These are phyloP conservation scores for Orbilia blumenaviensis DNA, from an alignment of 2,329 filamentous ascomycete species.

Conservation along the genomic window DNA sequence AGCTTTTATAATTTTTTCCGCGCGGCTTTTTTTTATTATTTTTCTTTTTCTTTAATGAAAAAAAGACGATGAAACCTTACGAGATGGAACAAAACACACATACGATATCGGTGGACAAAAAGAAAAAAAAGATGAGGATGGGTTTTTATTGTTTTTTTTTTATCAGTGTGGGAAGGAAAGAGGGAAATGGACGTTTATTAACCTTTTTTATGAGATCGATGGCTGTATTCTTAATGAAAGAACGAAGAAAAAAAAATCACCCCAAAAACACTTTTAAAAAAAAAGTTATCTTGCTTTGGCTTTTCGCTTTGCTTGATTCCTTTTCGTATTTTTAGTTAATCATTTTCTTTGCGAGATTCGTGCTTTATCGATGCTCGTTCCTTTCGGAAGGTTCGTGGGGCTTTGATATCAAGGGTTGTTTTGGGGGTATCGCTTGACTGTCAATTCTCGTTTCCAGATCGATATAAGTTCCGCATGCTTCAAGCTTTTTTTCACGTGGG, in stretches of 20 bases:
- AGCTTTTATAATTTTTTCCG: neutral
- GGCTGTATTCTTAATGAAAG: slow-evolving; percentile 39
- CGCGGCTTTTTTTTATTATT: neutral
- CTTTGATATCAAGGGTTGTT: neutral
- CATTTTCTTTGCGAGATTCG: neutral
- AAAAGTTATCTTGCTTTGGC: neutral
- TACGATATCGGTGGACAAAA: neutral
- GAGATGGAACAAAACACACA: slow-evolving; percentile 3
- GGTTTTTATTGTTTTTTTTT: neutral
- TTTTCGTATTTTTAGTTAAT: neutral
- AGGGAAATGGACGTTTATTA: slow-evolving; percentile 30
- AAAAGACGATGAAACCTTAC: slow-evolving; percentile 21
- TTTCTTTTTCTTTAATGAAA: slow-evolving; percentile 20
- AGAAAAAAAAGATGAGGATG: slow-evolving; percentile 1
- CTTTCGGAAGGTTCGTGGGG: neutral
- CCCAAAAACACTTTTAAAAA: slow-evolving; percentile 30
- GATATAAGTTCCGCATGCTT: no score
- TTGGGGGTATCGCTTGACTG: neutral
- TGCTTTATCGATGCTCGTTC: neutral
- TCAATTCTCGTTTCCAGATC: neutral
- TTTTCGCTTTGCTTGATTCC: neutral
- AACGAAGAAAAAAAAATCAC: slow-evolving; percentile 10
- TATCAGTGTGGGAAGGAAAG: neutral
- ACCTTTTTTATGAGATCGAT: slow-evolving; percentile 1
- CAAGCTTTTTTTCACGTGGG: no score